Evolutionary conservation across 495 filamentous ascomycete genomes (phyloP).

Genomic region (Penicillium alfredii): DNA sequence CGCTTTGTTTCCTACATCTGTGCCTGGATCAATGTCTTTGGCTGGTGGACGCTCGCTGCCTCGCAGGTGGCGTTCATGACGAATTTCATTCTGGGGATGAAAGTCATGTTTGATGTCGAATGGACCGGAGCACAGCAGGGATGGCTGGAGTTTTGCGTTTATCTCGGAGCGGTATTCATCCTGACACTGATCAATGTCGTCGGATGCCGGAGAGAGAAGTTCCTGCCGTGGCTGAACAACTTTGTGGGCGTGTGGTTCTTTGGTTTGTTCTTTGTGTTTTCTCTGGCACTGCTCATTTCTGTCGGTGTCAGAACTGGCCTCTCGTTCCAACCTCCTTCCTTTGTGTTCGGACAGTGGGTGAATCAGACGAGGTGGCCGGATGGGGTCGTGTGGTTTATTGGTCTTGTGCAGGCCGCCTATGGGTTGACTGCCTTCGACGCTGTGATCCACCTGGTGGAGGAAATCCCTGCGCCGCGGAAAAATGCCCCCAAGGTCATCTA

Average conservation of each 20-base stretch:
- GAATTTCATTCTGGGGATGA: conserved; percentile 42
- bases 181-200: conserved; percentile 39
- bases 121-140: conserved; percentile 35
- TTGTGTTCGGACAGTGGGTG: conserved; percentile 51
- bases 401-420: conserved; percentile 53
- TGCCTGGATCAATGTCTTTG: conserved; percentile 46
- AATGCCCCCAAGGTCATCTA: conserved; percentile 37
- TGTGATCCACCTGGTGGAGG: conserved; percentile 54
- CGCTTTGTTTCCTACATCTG: conserved; percentile 42
- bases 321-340: conserved; percentile 36
- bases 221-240: conserved; percentile 40
- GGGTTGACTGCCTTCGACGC: conserved; percentile 57
- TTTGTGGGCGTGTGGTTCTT: conserved; percentile 43
- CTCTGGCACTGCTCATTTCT: conserved; percentile 37
- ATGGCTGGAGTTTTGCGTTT: conserved; percentile 42
- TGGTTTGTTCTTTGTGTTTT: conserved; percentile 38
- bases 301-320: conserved; percentile 31
- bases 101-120: conserved; percentile 34
- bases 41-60: conserved; percentile 44
- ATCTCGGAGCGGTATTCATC: conserved; percentile 30
- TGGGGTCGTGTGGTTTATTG: conserved; percentile 57
- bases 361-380: conserved; percentile 58
- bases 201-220: conserved; percentile 33
- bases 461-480: conserved; percentile 35
- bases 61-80: conserved; percentile 45